Percentiles rank a stretch among this genome's conserved stretches.
Conservation (phyloP, 2,329 filamentous ascomycete genomes). For the Fusarium cicatricum region DNA sequence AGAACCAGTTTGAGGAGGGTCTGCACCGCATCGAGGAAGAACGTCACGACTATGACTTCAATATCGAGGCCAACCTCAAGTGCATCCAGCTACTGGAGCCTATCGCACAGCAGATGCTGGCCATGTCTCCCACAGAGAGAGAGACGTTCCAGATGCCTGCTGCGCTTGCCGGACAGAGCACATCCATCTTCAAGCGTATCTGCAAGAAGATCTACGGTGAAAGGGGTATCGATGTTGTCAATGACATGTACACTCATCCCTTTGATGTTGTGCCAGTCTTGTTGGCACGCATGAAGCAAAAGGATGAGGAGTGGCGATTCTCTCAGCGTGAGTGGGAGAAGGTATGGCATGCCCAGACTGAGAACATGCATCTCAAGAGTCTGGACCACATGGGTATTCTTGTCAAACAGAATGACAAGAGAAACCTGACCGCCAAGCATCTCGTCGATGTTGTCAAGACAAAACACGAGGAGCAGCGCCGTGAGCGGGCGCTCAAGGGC, state of each 20-base stretch:
- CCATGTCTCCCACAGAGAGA: constrained; percentile 77
- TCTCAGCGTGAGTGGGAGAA: constrained; percentile 98
- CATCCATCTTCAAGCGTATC: constrained; percentile 95
- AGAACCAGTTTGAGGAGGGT: constrained; percentile 94
- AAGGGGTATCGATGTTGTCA: constrained; percentile 83
- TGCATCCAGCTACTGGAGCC: constrained; percentile 97
- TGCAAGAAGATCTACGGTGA: constrained; percentile 98
- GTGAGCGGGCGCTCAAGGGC: constrained; percentile 69
- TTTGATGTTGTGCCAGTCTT: constrained; percentile 90
- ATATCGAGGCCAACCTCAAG: constrained; percentile 93
- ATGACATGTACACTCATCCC: constrained; percentile 84
- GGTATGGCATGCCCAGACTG: constrained; percentile 96
- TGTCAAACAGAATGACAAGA: constrained; percentile 89
- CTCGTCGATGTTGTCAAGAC: constrained; percentile 91
- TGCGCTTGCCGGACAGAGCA: constrained; percentile 89
- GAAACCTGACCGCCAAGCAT: constrained; percentile 87
- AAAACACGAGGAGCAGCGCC: constrained; percentile 89
- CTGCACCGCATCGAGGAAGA: constrained; percentile 98
- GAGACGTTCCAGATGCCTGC: constrained; percentile 79
- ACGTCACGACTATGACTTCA: constrained; percentile 97
- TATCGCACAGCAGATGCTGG: constrained; percentile 87
- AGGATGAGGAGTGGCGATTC: constrained; percentile 97
- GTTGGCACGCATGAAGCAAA: constrained; percentile 89
- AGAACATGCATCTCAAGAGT: constrained; percentile 94
- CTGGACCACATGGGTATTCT: constrained; percentile 96